Base-by-base conservation (phyloP, 2,329 filamentous ascomycete species). In the Fusarium sp. region DNA sequence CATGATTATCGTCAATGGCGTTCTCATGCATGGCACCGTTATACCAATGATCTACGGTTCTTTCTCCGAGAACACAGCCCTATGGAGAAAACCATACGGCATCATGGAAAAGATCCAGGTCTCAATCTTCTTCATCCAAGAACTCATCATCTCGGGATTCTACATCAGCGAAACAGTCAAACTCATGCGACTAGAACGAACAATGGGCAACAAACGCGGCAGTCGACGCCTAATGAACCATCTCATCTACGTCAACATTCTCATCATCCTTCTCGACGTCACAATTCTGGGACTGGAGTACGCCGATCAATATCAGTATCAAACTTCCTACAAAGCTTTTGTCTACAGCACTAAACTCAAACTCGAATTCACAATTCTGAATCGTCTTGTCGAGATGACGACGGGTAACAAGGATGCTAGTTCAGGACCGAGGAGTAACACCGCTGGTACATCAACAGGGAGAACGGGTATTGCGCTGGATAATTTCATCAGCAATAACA, bases 1-100 rank as follows among this genome's bases (percentile, higher is more conserved):
- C 55, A 88, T 90, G 84, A 90, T 91, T 61, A 81, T 89, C 41
- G 72, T 82, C 62, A 84, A 89, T 70, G 82, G 81, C 19, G 67
- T 89, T 39, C 58, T 88, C 12, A 77, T 88, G 25, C 86, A 90
- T 67, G 77, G 86, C 0, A 82, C 84, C 0, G 86, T 85, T 7
- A 85, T 84, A 1, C 81, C 89, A 3, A 76, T 90, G 30, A 85
- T 85, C 4, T 89, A 83, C 63, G 87, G 84, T 13, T 79, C 84
- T 1, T 86, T 85, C 67, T 78, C 79, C 1, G 65, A 30, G 2
- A 64, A 66, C 19, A 70, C 74, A 4, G 42, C 31, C 2, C 44
- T 51, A 8, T 78, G 71, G 68, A 31, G 48, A 7, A 43, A 68
- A 48, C 70, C 74, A 2, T 86, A 85, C 62, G 80, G 81, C 14